These are phyloP conservation scores for Vickermania ingenoplastis DNA, from an alignment of 208 protist species.

Conservation along the genomic window DNA sequence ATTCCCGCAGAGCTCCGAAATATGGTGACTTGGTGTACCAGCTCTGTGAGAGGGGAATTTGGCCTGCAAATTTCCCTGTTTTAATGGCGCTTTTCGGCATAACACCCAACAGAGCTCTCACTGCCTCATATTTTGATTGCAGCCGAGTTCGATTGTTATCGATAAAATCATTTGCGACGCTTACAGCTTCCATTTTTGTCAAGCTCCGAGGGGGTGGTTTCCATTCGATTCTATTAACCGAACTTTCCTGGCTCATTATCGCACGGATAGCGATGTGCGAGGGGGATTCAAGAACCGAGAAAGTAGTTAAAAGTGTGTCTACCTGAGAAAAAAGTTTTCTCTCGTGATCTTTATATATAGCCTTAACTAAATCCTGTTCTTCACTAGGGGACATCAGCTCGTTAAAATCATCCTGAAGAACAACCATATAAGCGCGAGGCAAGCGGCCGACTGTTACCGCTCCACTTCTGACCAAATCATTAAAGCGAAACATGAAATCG, in stretches of 20 bases:
- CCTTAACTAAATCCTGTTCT: conserved; percentile 10
- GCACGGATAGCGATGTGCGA: conserved; percentile 26
- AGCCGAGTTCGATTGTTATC: conserved; percentile 66
- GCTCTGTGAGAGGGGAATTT: conserved; percentile 58
- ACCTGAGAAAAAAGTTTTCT: conserved; percentile 23
- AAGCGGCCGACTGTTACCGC: conserved; percentile 19
- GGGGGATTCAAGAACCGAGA: conserved; percentile 37
- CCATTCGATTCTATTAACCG: conserved; percentile 29
- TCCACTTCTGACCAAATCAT: conserved; percentile 35
- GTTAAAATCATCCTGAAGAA: not conserved
- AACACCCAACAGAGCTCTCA: conserved; percentile 55
- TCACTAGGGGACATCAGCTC: conserved; percentile 15
- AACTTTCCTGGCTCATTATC: conserved; percentile 21
- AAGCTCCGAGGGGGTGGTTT: conserved; percentile 27
- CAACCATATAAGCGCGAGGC: conserved; percentile 11
- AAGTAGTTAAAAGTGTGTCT: conserved; percentile 30
- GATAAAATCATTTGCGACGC: conserved; percentile 76
- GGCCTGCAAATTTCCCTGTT: conserved; percentile 64
- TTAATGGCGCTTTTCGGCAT: conserved; percentile 60
- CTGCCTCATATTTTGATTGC: conserved; percentile 52
- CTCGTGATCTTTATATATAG: conserved; percentile 21
- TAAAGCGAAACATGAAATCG: conserved; percentile 53
- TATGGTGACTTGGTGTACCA: conserved; percentile 79
- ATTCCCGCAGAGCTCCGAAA: conserved; percentile 78
- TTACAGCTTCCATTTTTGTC: conserved; percentile 48